A percentile compares a stretch with the other conserved stretches of the same genome.
Evolutionary conservation across 345 rosid species (phyloP).

Genomic region (Sisymbrium irio): DNA sequence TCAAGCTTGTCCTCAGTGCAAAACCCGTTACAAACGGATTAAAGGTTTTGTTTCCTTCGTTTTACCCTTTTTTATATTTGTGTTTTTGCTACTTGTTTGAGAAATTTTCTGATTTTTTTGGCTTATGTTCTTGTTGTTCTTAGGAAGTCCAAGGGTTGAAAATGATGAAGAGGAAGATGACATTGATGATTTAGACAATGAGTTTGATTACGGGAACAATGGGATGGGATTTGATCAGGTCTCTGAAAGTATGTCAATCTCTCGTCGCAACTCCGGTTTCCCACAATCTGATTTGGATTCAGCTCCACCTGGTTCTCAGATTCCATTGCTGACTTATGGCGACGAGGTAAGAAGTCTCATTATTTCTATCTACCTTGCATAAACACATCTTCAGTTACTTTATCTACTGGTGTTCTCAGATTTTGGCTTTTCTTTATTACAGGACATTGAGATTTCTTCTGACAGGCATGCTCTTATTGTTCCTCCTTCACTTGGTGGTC

Average conservation of each 20-base stretch:
- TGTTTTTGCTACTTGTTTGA: not conserved
- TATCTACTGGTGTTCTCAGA: slow-evolving; percentile 1
- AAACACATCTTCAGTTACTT: not conserved
- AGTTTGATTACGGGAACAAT: slow-evolving; percentile 63
- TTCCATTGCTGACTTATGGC: slow-evolving; percentile 88
- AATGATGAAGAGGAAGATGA: slow-evolving; percentile 98
- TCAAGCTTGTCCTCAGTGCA: slow-evolving; percentile 97
- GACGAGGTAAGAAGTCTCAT: slow-evolving; percentile 63
- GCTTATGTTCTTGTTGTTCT: not conserved
- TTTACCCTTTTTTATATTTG: not conserved
- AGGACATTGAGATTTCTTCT: slow-evolving; percentile 86
- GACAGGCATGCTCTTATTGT: slow-evolving; percentile 92
- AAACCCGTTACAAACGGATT: slow-evolving; percentile 90
- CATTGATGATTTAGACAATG: slow-evolving; percentile 88
- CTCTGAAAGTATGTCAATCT: slow-evolving; percentile 57
- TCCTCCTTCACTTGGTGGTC: slow-evolving; percentile 65
- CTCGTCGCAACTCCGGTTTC: slow-evolving; percentile 58
- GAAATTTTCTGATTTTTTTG: not conserved
- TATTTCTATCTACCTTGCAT: not conserved
- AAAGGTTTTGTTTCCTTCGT: slow-evolving; percentile 53
- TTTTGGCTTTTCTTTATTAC: slow-evolving; percentile 12
- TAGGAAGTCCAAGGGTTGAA: slow-evolving; percentile 97
- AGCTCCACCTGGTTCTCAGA: slow-evolving; percentile 67
- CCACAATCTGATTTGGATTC: slow-evolving; percentile 67
- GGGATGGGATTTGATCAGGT: slow-evolving; percentile 65